phyloP scores from a whole-genome alignment of 2,329 filamentous ascomycete genomes.

The Nemania sp. region DNA sequence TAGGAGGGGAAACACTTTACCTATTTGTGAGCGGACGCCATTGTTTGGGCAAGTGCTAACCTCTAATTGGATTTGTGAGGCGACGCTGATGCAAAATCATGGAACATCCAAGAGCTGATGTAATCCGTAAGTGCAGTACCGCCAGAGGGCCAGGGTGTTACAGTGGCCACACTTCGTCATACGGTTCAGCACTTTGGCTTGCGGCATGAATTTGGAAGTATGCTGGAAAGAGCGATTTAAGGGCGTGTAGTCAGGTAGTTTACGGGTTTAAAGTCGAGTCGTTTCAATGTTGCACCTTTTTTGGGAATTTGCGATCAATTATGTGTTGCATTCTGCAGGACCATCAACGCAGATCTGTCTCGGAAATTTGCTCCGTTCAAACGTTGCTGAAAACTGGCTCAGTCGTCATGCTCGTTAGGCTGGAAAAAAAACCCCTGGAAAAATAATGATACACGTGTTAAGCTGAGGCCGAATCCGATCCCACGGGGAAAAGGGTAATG shows the following conservation, averaged over 20 bases:
- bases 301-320: slow-evolving; percentile 45
- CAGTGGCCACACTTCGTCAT: slow-evolving; percentile 25
- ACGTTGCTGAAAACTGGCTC: slow-evolving; percentile 39
- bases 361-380: slow-evolving; percentile 40
- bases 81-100: slow-evolving; percentile 6
- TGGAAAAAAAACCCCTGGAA: slow-evolving; percentile 40
- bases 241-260: slow-evolving; percentile 36
- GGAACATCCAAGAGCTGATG: slow-evolving; percentile 7
- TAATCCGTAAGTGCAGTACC: slow-evolving; percentile 18
- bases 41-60: slow-evolving; percentile 4
- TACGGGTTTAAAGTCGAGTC: slow-evolving; percentile 42
- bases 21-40: slow-evolving; percentile 15
- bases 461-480: slow-evolving; percentile 38
- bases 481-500: slow-evolving; percentile 34
- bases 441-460: slow-evolving; percentile 45
- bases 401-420: slow-evolving; percentile 43
- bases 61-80: background rate
- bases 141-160: slow-evolving; percentile 26
- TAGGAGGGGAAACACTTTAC: slow-evolving; percentile 24
- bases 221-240: slow-evolving; percentile 33
- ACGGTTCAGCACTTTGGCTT: slow-evolving; percentile 22
- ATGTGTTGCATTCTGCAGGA: slow-evolving; percentile 43
- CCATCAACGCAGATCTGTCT: slow-evolving; percentile 41
- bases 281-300: slow-evolving; percentile 43
- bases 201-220: slow-evolving; percentile 11